These are phyloP conservation scores for Salvia rosmarinus DNA, from an alignment of 257 asterid genomes.

Conservation along the genomic window DNA sequence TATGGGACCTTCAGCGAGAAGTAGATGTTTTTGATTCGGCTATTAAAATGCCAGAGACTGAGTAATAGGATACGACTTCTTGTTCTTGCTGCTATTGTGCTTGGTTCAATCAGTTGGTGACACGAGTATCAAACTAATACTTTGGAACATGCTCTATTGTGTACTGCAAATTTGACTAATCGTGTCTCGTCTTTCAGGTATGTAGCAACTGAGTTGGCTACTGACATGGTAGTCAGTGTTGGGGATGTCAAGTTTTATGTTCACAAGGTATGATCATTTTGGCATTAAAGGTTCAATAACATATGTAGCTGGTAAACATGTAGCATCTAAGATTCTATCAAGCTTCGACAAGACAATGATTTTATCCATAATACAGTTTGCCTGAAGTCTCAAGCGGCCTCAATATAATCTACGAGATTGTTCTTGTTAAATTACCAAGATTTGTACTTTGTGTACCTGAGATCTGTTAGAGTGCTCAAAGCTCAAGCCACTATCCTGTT, in stretches of 20 bases:
- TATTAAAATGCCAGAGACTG: background rate
- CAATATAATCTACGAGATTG: background rate
- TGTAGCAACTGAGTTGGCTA: slow-evolving; percentile 55
- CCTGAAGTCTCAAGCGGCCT: background rate
- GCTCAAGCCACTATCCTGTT: background rate
- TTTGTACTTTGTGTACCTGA: background rate
- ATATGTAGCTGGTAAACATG: background rate
- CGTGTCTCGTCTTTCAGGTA: slow-evolving; percentile 41
- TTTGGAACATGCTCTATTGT: background rate
- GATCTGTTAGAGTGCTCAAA: background rate
- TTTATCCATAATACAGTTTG: background rate
- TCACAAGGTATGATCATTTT: slow-evolving; percentile 46
- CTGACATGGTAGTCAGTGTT: slow-evolving; percentile 46
- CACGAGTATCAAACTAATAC: background rate
- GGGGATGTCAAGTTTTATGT: slow-evolving; percentile 56
- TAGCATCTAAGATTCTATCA: background rate
- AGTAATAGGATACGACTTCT: background rate
- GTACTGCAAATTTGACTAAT: slow-evolving; percentile 20
- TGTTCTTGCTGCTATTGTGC: background rate
- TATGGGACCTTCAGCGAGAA: background rate
- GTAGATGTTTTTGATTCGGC: background rate
- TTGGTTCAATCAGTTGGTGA: background rate
- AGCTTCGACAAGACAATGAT: background rate
- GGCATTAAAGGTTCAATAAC: slow-evolving; percentile 1
- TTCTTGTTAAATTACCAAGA: background rate